Evolutionary conservation across 2,329 filamentous ascomycete genomes (phyloP), one percentile per base, ranked within the genome.

Genomic region (Pestalotiopsis sp.): DNA sequence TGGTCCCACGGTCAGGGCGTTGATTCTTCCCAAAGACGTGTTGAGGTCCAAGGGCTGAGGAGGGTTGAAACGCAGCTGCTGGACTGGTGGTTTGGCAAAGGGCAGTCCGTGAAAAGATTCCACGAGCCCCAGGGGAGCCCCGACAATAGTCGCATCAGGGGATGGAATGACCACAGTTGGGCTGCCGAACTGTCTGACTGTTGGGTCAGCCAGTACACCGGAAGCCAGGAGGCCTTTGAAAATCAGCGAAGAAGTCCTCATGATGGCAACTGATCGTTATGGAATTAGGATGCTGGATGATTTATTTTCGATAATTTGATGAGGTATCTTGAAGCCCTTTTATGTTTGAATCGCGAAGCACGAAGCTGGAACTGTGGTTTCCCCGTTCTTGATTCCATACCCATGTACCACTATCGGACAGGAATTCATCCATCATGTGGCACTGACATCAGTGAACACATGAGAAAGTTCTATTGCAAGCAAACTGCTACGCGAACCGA

Each of bases 31-130:
- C 0, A 93, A 78, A 0, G 84, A 74, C 45, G 82, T 79, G 6
- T 84, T 88, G 14, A 93, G 80, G 9, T 85, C n/a, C 45, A 52
- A 11, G 20, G 60, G 82, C 75, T 89, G 85, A 1, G 93, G 93
- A 5, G 91, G 90, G 75, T 87, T 90, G 41, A 96, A 85, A 17
- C 93, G 89, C 31, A 93, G 82, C 3, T 83, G 77, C 0, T 91
- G 91, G 0, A 87, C 84, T 0, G 93, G 93, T 1, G 92, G 86
- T 70, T 93, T 83, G 2, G 92, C 92, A 75, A 90, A 96, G 3
- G 92, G 93, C 67, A 96, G 93, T 23, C 90, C 92, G 68, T 87
- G 88, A 82, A 93, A 95, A 31, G 84, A 87, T 68, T 95, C 92
- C 20, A 93, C 84, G 14, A 68, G 45, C 17, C 45, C 71, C 52